Conservation (phyloP, 176 grass and related monocot genomes). For the Alloteropsis semialata region DNA sequence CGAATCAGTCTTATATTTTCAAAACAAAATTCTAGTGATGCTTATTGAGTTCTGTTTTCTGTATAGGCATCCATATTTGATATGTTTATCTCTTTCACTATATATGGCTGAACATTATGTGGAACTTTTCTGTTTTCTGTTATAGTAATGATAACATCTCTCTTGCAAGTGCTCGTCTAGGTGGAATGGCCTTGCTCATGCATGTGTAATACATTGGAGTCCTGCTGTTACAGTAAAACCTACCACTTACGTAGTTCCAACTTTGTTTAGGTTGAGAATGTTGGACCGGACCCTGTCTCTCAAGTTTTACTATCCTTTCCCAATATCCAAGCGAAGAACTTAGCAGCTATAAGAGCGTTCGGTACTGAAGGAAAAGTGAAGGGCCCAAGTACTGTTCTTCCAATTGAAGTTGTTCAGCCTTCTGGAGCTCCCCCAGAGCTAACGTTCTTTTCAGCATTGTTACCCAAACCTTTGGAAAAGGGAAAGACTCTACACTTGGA, state of each 20-base stretch:
- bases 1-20: neutral
- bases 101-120: neutral
- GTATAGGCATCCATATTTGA: neutral
- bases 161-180: neutral
- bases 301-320: slow-evolving; percentile 84
- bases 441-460: slow-evolving; percentile 70
- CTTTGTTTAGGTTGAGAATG: slow-evolving; percentile 75
- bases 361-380: slow-evolving; percentile 70
- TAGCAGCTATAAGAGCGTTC: slow-evolving; percentile 82
- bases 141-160: neutral
- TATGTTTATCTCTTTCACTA: neutral
- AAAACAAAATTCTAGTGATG: neutral
- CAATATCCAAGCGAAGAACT: slow-evolving; percentile 74
- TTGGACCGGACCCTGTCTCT: slow-evolving; percentile 53
- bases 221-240: slow-evolving; percentile 12
- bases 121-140: neutral
- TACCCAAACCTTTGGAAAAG: slow-evolving; percentile 74
- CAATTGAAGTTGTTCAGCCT: slow-evolving; percentile 60
- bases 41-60: neutral
- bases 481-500: slow-evolving; percentile 69
- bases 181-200: neutral
- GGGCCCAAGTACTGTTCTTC: slow-evolving; percentile 53
- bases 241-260: neutral
- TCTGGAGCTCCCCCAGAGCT: slow-evolving; percentile 65
- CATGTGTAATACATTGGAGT: neutral